Evolutionary conservation across 2,329 filamentous ascomycete genomes (phyloP).

Genomic region (Fusarium equiseti): DNA sequence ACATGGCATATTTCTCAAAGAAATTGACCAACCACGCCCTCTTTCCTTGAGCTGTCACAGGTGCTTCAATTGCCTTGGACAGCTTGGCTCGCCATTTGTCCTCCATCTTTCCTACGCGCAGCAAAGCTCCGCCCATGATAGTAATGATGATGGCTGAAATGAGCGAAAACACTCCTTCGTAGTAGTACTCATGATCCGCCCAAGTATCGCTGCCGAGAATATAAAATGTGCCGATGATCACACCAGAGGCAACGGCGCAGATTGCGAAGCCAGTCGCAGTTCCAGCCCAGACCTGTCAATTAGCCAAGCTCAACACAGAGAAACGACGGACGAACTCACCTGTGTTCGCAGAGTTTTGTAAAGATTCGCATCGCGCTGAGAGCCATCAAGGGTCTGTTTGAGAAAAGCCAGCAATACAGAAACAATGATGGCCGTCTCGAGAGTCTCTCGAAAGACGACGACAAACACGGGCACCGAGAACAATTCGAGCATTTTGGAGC

Average conservation of each 20-base stretch:
- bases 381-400: constrained; percentile 79
- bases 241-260: constrained; percentile 73
- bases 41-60: constrained; percentile 59
- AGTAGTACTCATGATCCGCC: constrained; percentile 78
- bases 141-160: constrained; percentile 86
- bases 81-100: constrained; percentile 89
- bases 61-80: constrained; percentile 72
- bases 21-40: constrained; percentile 68
- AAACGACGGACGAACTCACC: constrained; percentile 54
- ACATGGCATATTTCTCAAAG: constrained; percentile 87
- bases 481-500: constrained; percentile 68
- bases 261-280: constrained; percentile 57
- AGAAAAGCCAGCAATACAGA: constrained; percentile 87
- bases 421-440: constrained; percentile 87
- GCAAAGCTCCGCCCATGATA: constrained; percentile 81
- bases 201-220: constrained; percentile 75
- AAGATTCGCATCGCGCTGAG: constrained; percentile 68
- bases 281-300: constrained; percentile 68
- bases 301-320: background rate
- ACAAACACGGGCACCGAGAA: constrained; percentile 89
- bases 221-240: constrained; percentile 81
- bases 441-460: constrained; percentile 87
- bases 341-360: constrained; percentile 78
- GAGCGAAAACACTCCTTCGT: constrained; percentile 83
- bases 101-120: constrained; percentile 85